Percentiles rank a stretch among this genome's conserved stretches.
Evolutionary conservation across 2,329 filamentous ascomycete species (phyloP).

Genomic region (Rutstroemia sp.): DNA sequence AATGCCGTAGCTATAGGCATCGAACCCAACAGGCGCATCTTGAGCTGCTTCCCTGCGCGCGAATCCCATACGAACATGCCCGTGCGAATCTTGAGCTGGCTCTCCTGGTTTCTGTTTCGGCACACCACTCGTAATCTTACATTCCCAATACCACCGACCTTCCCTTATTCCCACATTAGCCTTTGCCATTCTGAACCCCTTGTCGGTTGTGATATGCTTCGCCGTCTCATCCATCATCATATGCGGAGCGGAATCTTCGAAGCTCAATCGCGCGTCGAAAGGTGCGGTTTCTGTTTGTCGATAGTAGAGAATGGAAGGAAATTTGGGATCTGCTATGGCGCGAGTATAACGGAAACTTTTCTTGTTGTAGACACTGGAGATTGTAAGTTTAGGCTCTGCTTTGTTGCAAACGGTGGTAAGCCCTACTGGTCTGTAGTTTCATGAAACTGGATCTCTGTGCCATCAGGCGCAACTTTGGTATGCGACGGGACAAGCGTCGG

Average conservation of each 20-base stretch:
- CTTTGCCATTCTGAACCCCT: slow-evolving; percentile 85
- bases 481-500: slow-evolving; percentile 52
- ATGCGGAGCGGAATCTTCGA: slow-evolving; percentile 81
- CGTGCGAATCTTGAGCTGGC: slow-evolving; percentile 25
- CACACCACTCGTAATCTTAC: slow-evolving; percentile 76
- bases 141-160: slow-evolving; percentile 90
- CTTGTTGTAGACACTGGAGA: slow-evolving; percentile 50
- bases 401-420: slow-evolving; percentile 7
- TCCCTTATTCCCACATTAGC: slow-evolving; percentile 87
- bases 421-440: slow-evolving; percentile 59
- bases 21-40: slow-evolving; percentile 78
- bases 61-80: slow-evolving; percentile 79
- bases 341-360: slow-evolving; percentile 81
- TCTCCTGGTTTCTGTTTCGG: slow-evolving; percentile 31
- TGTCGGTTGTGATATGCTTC: slow-evolving; percentile 76
- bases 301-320: slow-evolving; percentile 82
- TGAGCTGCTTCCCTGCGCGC: slow-evolving; percentile 72
- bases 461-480: slow-evolving; percentile 41
- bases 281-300: slow-evolving; percentile 82
- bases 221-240: slow-evolving; percentile 75
- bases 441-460: slow-evolving; percentile 48
- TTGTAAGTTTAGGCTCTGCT: slow-evolving; percentile 11
- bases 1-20: slow-evolving; percentile 89
- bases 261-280: slow-evolving; percentile 77
- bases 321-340: slow-evolving; percentile 81